Percentiles rank a stretch among this genome's conserved stretches.
Conservation (phyloP, 345 rosid species). For the Iberis pinnata region DNA sequence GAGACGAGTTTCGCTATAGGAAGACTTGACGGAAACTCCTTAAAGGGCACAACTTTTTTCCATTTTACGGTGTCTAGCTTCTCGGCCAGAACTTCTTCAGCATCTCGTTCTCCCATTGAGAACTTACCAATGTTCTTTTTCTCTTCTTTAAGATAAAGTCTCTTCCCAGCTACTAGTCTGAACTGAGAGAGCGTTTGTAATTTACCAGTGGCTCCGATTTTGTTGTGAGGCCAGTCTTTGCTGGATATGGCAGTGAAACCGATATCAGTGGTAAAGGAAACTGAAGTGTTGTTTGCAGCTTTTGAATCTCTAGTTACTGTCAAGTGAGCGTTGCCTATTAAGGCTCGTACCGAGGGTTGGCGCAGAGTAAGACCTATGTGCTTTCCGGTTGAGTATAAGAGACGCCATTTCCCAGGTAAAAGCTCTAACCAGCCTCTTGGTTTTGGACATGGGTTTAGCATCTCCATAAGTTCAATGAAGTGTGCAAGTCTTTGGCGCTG, state of each 20-base stretch:
- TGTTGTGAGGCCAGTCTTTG: conserved; percentile 70
- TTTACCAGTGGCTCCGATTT: conserved; percentile 51
- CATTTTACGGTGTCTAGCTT: conserved; percentile 57
- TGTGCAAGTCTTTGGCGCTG: conserved; percentile 79
- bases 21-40: conserved; percentile 80
- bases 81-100: conserved; percentile 41
- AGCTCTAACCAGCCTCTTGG: conserved; percentile 80
- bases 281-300: conserved; percentile 28
- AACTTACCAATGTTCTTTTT: conserved; percentile 38
- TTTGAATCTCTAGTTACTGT: conserved; percentile 42
- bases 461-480: conserved; percentile 85
- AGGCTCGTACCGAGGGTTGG: conserved; percentile 65
- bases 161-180: conserved; percentile 50
- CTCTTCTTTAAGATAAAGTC: conserved; percentile 72
- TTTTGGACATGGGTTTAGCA: conserved; percentile 78
- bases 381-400: conserved; percentile 73
- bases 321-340: conserved; percentile 59
- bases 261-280: conserved; percentile 49
- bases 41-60: conserved; percentile 65
- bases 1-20: conserved; percentile 70
- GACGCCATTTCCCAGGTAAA: conserved; percentile 87
- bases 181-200: conserved; percentile 52
- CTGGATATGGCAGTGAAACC: conserved; percentile 55
- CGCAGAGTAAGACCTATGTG: conserved; percentile 86
- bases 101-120: conserved; percentile 38